Evolutionary conservation across 2,329 filamentous ascomycete genomes (phyloP).

Genomic region (Lecanoromycetidae sp.): DNA sequence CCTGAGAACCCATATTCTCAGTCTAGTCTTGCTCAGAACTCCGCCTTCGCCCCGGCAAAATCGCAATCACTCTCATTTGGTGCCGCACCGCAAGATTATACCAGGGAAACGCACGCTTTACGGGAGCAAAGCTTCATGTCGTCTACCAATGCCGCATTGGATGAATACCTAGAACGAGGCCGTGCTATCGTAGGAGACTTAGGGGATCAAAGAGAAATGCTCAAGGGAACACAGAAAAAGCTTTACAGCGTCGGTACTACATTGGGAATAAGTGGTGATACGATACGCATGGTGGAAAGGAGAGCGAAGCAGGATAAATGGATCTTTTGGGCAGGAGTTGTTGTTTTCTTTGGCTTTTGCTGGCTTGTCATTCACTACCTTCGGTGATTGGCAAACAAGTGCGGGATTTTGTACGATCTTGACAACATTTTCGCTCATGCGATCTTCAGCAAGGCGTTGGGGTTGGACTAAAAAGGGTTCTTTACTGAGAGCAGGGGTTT

Average conservation of each 20-base stretch:
- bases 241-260: conserved; percentile 92
- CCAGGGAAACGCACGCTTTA: conserved; percentile 69
- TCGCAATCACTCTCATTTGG: conserved; percentile 31
- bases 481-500: neutral
- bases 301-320: conserved; percentile 91
- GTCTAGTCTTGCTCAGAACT: conserved; percentile 33
- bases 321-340: conserved; percentile 83
- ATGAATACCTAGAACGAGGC: conserved; percentile 87
- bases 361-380: conserved; percentile 82
- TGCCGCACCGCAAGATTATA: conserved; percentile 42
- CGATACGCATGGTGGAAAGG: conserved; percentile 90
- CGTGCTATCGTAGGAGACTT: conserved; percentile 82
- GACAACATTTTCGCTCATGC: neutral
- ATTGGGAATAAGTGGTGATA: conserved; percentile 83
- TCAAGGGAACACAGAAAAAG: conserved; percentile 85
- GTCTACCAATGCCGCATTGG: conserved; percentile 69
- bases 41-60: conserved; percentile 30
- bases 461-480: neutral
- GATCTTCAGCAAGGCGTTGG: conserved; percentile 7
- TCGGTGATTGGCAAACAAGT: conserved; percentile 38
- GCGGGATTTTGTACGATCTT: neutral
- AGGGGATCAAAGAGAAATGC: conserved; percentile 78
- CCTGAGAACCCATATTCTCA: conserved; percentile 90
- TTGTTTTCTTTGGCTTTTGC: conserved; percentile 82
- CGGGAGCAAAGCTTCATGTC: conserved; percentile 81